Evolutionary conservation across 2,329 filamentous ascomycete species (phyloP), one percentile per base, ranked within the genome.

Genomic region (Talaromyces sp.): DNA sequence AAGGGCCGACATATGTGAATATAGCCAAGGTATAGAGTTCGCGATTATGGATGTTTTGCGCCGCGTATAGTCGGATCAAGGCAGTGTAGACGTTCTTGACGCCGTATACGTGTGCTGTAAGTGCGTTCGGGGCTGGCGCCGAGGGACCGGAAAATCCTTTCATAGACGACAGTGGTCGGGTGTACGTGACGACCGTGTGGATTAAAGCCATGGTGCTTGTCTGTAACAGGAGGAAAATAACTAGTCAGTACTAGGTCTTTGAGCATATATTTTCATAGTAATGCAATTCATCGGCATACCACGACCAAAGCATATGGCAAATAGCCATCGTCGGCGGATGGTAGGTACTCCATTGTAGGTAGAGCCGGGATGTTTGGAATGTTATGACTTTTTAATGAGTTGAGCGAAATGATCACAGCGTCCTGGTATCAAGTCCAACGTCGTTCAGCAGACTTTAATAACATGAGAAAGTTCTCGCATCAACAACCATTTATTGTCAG

Each of bases 51-150:
- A 79, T 72, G 62, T 76, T 61, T 47, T 77, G 78, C 3, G 77
- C 76, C 1, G 77, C 75, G 58, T 75, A 76, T 10, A 72, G 43
- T 15, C 77, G 71, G 62, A 78, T 79, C 43, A 73, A 54, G 17
- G 68, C 72, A 7, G 76, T 74, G 68, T 78, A 78, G 49, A 76
- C 43, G 62, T 78, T 79, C 71, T 78, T 77, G 40, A 75, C 63
- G 15, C 72, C 76, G 67, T 79, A 79, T 4, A 75, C 67, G 63
- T 72, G 76, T 5, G 77, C 74, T 19, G 74, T 68, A n/a, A 78
- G 69, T 3, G 69, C 47, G 6, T 70, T 67, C 13, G 70, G 69
- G 7, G 69, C 68, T 25, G 74, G 74, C 3, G 71, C 69, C 5
- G 63, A 51, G 7, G 74, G 70, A 17, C 76, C 76, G 25, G 69